Percentiles rank a stretch among this genome's conserved stretches.
These are phyloP conservation scores for Nigrograna mackinnonii DNA, from an alignment of 2,329 filamentous ascomycete genomes.

Conservation along the genomic window DNA sequence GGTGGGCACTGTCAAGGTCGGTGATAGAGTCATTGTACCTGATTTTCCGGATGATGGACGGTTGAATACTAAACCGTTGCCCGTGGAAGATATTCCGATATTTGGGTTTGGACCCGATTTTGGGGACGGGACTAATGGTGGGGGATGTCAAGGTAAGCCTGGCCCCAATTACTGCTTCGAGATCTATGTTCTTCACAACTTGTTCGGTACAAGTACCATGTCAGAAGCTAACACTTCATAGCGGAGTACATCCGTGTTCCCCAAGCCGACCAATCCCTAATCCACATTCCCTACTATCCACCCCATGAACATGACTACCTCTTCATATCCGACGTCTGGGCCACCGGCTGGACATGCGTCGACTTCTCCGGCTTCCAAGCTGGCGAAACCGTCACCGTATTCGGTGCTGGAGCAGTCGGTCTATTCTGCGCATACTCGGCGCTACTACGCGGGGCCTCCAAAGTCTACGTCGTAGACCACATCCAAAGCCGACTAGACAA, in stretches of 20 bases:
- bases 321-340: conserved; percentile 30
- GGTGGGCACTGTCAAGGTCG: conserved; percentile 73
- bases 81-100: too few relatives aligned
- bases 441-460: conserved; percentile 31
- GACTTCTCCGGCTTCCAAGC: conserved; percentile 20
- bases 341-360: conserved; percentile 25
- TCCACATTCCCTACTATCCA: conserved; percentile 7
- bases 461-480: conserved; percentile 37
- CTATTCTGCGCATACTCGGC: conserved; percentile 38
- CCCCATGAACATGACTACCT: conserved; percentile 25
- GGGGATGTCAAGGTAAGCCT: conserved; percentile 16
- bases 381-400: conserved; percentile 36
- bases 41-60: conserved; percentile 9
- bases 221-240: too few relatives aligned
- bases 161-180: neutral
- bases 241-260: conserved; percentile 20
- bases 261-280: conserved; percentile 12
- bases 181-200: neutral
- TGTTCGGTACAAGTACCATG: neutral
- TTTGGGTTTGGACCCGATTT: conserved; percentile 12
- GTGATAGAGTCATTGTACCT: conserved; percentile 57
- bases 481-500: conserved; percentile 16
- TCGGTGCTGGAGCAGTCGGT: conserved; percentile 41
- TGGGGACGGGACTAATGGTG: conserved; percentile 4
- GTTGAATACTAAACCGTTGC: neutral